Evolutionary conservation across 257 asterid genomes (phyloP).

Genomic region (Ajuga chamaepitys): DNA sequence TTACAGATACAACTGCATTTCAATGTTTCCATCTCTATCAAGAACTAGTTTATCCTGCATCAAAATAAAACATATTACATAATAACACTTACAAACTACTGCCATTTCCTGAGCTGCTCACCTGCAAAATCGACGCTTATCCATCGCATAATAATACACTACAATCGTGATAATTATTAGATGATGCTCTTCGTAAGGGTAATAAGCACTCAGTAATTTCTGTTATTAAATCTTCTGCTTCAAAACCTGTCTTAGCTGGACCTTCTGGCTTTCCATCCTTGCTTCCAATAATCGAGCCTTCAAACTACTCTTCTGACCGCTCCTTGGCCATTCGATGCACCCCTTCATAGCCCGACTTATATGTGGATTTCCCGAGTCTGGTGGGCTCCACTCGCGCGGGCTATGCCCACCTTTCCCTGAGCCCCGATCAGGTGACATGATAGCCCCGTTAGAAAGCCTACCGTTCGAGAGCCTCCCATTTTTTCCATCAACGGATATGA

Average conservation of each 20-base stretch:
- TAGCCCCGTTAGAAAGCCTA: constrained; percentile 37
- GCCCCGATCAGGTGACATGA: constrained; percentile 40
- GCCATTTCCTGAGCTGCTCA: background rate
- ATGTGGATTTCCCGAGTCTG: constrained; percentile 54
- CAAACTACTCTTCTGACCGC: constrained; percentile 58
- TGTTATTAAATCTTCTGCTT: constrained; percentile 62
- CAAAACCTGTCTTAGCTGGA: constrained; percentile 87
- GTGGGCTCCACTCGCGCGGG: constrained; percentile 66
- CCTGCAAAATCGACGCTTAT: constrained; percentile 6
- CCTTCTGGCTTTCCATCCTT: constrained; percentile 72
- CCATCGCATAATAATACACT: background rate
- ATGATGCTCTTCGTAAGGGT: background rate
- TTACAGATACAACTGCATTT: constrained; percentile 19
- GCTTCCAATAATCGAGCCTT: constrained; percentile 78
- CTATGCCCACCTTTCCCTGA: constrained; percentile 41
- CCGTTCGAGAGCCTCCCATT: constrained; percentile 44
- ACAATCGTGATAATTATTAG: background rate
- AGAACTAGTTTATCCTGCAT: constrained; percentile 10
- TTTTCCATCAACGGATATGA: constrained; percentile 33
- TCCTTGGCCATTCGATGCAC: constrained; percentile 80
- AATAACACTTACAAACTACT: constrained; percentile 4
- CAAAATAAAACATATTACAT: constrained; percentile 10
- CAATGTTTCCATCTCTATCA: constrained; percentile 15
- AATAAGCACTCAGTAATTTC: background rate
- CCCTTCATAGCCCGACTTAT: constrained; percentile 71